Evolutionary conservation across 441 rosid species (phyloP), one percentile per base, ranked within the genome.

Genomic region (Euphorbia corollata): DNA sequence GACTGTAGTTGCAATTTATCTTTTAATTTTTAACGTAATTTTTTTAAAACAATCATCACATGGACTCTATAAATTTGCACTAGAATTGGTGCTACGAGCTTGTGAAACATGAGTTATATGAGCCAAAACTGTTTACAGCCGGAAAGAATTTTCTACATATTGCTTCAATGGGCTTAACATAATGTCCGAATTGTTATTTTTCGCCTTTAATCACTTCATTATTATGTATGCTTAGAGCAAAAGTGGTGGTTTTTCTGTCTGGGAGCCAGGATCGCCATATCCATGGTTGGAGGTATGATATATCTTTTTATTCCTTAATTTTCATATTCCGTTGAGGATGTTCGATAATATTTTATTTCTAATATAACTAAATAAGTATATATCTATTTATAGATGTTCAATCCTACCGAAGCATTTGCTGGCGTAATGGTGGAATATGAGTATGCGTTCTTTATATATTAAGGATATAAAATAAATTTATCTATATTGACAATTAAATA

Each of bases 221-320:
- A 48, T 16, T n/a, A 48, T 48, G 53, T 16, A 16, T 6, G 59
- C 72, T 15, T 73, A 85, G 92, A 84, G 87, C 57, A 71, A 79
- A 75, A 87, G 77, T 69, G 90, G 93, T 20, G 93, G 93, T 34
- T 45, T 84, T 57, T 30, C 87, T 10, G 85, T 81, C 6, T 87
- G 93, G 93, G 93, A 87, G 56, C 90, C 93, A 34, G 83, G 75
- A 58, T 77, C 84, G 61, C 80, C 84, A 61, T 77, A 70, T 6
- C 72, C 73, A 4, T 85, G 90, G 90, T 65, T 87, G 71, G 90
- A 87, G 79, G 88, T 86, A 54, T 19, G 16, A 48, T 48, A 41
- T 48, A 48, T 48, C 53, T 16, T 16, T 48, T 16, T 48, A 48
- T 48, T 48, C 53, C 19, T 48, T 13, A 1, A 48, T 48, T 5